Conservation (phyloP, 2,329 filamentous ascomycete genomes). For the Trichoderma semiorbis region DNA sequence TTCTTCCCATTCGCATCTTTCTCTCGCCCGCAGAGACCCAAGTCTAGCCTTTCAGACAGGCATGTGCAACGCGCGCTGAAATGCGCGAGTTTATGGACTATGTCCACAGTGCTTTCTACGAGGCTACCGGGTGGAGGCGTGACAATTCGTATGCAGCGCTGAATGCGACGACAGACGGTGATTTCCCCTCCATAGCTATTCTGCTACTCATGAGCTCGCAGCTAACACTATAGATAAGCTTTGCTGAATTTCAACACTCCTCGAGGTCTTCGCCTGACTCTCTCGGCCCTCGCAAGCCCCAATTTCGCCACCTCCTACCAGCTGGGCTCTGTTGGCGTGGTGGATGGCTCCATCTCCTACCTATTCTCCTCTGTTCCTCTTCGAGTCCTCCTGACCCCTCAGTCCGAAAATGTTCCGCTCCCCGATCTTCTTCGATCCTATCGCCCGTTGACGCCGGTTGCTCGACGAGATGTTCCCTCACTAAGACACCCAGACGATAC, state of each 20-base stretch:
- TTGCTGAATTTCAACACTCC: slow-evolving; percentile 88
- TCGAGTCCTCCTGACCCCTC: slow-evolving; percentile 57
- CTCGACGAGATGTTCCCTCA: slow-evolving; percentile 26
- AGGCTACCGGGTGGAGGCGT: slow-evolving; percentile 80
- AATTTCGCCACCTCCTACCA: slow-evolving; percentile 95
- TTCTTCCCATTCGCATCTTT: background rate
- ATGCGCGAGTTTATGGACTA: slow-evolving; percentile 99
- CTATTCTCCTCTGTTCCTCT: slow-evolving; percentile 87
- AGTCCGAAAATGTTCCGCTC: slow-evolving; percentile 73
- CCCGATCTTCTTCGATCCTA: slow-evolving; percentile 79
- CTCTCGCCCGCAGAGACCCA: background rate
- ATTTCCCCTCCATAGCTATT: slow-evolving; percentile 17
- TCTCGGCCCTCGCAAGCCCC: slow-evolving; percentile 86
- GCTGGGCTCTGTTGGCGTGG: slow-evolving; percentile 81
- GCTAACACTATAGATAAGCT: slow-evolving; percentile 45
- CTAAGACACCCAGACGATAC: slow-evolving; percentile 22
- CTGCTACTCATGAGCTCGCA: background rate
- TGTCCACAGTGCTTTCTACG: slow-evolving; percentile 85
- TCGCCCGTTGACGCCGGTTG: slow-evolving; percentile 67
- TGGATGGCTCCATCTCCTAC: slow-evolving; percentile 96
- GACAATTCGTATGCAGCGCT: slow-evolving; percentile 90
- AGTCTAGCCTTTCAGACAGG: slow-evolving; percentile 18
- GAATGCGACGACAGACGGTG: slow-evolving; percentile 79
- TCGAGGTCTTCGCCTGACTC: slow-evolving; percentile 74
- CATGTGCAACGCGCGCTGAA: slow-evolving; percentile 32